Evolutionary conservation across 2,329 filamentous ascomycete species (phyloP), one percentile per base, ranked within the genome.

Genomic region (Clonostachys sp.): DNA sequence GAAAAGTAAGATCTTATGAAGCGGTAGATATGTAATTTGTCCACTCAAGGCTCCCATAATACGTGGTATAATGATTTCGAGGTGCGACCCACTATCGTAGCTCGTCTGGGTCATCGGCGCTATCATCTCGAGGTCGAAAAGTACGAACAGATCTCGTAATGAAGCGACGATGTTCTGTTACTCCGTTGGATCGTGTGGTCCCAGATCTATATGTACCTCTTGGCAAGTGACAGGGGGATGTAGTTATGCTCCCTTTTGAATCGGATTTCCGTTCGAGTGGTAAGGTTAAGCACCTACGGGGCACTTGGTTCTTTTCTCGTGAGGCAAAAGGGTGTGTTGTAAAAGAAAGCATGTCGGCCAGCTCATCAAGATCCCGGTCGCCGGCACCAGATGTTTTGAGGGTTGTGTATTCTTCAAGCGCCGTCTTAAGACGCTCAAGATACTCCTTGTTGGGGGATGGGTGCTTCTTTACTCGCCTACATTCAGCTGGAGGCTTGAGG

Each of bases 391-490:
- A 39, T 13, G 51, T 48, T 33, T 55, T 55, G 5, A 60, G 47
- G 20, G 52, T 50, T 10, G 55, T 53, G 44, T 68, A 69, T 17
- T 58, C 55, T 45, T 59, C 60, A 16, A 73, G 61, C 2, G 63
- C 65, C 34, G 51, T 48, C 44, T 67, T 64, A 20, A 73, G 55
- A n/a, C 63, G 55, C 44, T 71, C 62, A 18, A 74, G 55, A 10
- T 62, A 64, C 33, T 61, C 57, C 48, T 72, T 72, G 57, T 65
- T 71, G 3, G 71, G 71, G 3, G 71, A 73, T 6, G 71, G 71
- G 38, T 74, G 70, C 48, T 73, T 74, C 59, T 74, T 74, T 14
- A 59, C 55, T 51, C 41, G 24, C 8, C 24, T 30, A 30, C 24
- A 30, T 5, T 30, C 24, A 30, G 24, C 9, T 20, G 36, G 20